Base-by-base conservation (phyloP, 805 yeast genomes). In the Ogataea methylovora region DNA sequence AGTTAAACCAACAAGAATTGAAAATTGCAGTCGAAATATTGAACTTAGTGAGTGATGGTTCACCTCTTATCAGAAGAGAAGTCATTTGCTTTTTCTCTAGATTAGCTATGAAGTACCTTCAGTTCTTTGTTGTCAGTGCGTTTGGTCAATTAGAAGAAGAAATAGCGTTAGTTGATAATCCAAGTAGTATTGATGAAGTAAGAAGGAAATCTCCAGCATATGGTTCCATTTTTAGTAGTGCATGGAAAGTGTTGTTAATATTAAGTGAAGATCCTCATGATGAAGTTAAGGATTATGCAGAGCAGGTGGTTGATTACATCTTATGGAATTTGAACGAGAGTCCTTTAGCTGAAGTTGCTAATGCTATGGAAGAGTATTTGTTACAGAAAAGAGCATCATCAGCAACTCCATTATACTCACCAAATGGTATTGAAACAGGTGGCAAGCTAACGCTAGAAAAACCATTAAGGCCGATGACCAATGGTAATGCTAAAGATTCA, bases 11-110 rank as follows among this genome's bases (percentile, higher is more conserved):
- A 38, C 84, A 79, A 44, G 94, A 86, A 46, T 63, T 81, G 15
- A 72, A 71, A 35, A 62, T 87, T 24, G 84, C 94, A 1, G 71
- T 77, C 39, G 73, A 79, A 0, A 73, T 86, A 0, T 54, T 88
- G 21, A 65, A 74, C 11, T 58, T 84, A 21, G 69, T 86, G 3
- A 80, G 83, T 30, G 97, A 92, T 58, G 97, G 95, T 0, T 84
- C 95, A 0, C 76, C 95, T 0, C 60, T 90, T 44, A 96, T 92
- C 2, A 63, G 98, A 37, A 77, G 86, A 42, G 97, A 92, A 52
- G 72, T 85, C 8, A 75, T 84, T 6, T 77, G 79, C 18, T 84
- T 84, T 48, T 71, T 87, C 35, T 82, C 92, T 25, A 73, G 78
- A 30, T 77, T 85, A 51, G 82, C 87, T 10, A 58, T 71, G 37